Percentiles rank a stretch among this genome's conserved stretches.
These are phyloP conservation scores for Dactylellina sp. DNA, from an alignment of 2,329 filamentous ascomycete species.

Conservation along the genomic window DNA sequence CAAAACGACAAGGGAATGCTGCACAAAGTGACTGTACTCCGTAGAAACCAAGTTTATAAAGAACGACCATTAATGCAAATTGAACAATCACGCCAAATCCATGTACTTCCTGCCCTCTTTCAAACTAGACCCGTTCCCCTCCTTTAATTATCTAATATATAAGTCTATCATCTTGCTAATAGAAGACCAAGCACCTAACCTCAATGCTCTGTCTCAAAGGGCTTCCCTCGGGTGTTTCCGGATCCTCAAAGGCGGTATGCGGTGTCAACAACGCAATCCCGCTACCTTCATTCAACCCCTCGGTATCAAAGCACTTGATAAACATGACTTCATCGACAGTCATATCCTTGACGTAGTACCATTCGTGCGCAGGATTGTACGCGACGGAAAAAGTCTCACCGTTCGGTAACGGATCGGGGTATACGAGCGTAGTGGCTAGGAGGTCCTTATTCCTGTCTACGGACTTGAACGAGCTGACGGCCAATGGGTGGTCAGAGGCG, in stretches of 20 bases:
- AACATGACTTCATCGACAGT: conserved; percentile 77
- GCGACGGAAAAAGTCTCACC: conserved; percentile 79
- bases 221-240: conserved; percentile 76
- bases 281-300: conserved; percentile 40
- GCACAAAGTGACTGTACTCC: no score
- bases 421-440: conserved; percentile 72
- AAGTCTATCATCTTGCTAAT: not conserved
- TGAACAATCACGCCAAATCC: conserved; percentile 17
- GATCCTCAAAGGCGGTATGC: conserved; percentile 84
- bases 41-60: no score
- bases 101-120: not conserved
- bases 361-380: conserved; percentile 73
- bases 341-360: conserved; percentile 86
- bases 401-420: conserved; percentile 70
- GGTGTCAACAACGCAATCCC: conserved; percentile 64
- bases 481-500: conserved; percentile 75
- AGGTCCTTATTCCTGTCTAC: conserved; percentile 70
- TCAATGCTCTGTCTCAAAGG: conserved; percentile 87
- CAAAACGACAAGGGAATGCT: no score
- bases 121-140: not conserved
- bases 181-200: conserved; percentile 78
- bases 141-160: not conserved
- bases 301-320: conserved; percentile 81
- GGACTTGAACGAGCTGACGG: conserved; percentile 74
- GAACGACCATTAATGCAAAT: no score